Base-by-base conservation (phyloP, 495 filamentous ascomycete species). In the Patellaria atrata region DNA sequence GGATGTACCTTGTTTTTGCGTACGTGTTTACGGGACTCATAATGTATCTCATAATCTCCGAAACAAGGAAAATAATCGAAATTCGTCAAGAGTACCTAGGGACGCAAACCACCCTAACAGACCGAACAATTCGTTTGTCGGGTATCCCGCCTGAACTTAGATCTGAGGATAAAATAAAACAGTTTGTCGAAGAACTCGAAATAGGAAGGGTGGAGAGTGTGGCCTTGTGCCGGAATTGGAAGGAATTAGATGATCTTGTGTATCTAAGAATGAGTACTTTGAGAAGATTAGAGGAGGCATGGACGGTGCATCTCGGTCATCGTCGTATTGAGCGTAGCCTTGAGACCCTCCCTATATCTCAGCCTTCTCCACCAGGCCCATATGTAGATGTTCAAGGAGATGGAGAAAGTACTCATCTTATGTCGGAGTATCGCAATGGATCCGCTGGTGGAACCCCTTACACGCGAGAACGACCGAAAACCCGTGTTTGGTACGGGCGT, bases 141-240 rank as follows among this genome's bases (percentile, higher is more conserved):
- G 86, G 85, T 2, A 85, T 99, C 21, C 91, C 91, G 0, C 53
- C 51, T 4, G 79, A 91, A 8, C 56, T 96, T 35, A 67, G 75
- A 33, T 79, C 79, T 0, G 85, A 96, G 49, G 72, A 74, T 10
- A 76, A 76, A 37, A 82, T 99, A 38, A 85, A 82, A 43, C 68
- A 84, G 16, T 79, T 93, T 36, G 69, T 99, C 14, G 84, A 99
- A 48, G 75, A 73, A 22, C 58, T 99, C 14, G 72, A 78, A 31
- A 83, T 99, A 46, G 91, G 91, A n/a, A 82, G 82, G 46, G 91
- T 96, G 3, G 83, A 94, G 30, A 79, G 67, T 35, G 81, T 99
- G 9, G 84, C 77, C 0, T 51, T 99, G 1, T 96, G 87, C 50
- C 70, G 79, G 15, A 66, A 94, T 37, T 99, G 91, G 91, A 70